Evolutionary conservation across 176 grass and related monocot genomes (phyloP).

Genomic region (Hsuehochloa calcarea): DNA sequence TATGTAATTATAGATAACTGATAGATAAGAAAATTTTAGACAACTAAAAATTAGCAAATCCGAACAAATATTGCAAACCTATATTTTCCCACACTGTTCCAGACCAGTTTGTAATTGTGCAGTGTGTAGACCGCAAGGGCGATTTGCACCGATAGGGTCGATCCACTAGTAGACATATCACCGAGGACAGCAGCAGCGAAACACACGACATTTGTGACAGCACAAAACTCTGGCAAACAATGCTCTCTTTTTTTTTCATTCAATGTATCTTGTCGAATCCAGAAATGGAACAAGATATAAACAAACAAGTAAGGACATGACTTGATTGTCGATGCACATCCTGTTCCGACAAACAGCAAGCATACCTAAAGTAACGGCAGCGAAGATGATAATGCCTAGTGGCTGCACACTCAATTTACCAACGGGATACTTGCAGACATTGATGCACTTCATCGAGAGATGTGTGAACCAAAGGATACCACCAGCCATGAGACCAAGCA

Average conservation of each 20-base stretch:
- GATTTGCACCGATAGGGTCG: constrained; percentile 84
- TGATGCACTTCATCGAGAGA: constrained; percentile 89
- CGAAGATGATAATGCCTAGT: constrained; percentile 92
- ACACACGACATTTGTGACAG: constrained; percentile 85
- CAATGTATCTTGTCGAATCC: not conserved
- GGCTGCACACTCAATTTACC: constrained; percentile 92
- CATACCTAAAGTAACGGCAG: constrained; percentile 95
- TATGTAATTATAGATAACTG: too few species aligned
- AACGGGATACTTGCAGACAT: constrained; percentile 90
- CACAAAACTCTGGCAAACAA: constrained; percentile 30
- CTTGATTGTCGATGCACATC: not conserved
- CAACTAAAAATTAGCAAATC: too few species aligned
- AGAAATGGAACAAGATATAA: constrained; percentile 24
- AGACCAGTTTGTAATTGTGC: constrained; percentile 93
- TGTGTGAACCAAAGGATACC: constrained; percentile 98
- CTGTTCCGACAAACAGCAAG: not conserved
- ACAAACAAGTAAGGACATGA: constrained; percentile 6
- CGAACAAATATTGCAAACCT: too few species aligned
- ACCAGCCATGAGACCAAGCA: constrained; percentile 93
- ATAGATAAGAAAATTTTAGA: too few species aligned
- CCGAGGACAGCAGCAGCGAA: constrained; percentile 87
- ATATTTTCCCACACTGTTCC: constrained; percentile 98
- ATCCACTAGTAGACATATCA: constrained; percentile 95
- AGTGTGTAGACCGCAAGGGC: constrained; percentile 84
- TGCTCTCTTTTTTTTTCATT: not conserved